Evolutionary conservation across 1,284 basidiomycete species (phyloP).

Genomic region (Ceratobasidium sp.): DNA sequence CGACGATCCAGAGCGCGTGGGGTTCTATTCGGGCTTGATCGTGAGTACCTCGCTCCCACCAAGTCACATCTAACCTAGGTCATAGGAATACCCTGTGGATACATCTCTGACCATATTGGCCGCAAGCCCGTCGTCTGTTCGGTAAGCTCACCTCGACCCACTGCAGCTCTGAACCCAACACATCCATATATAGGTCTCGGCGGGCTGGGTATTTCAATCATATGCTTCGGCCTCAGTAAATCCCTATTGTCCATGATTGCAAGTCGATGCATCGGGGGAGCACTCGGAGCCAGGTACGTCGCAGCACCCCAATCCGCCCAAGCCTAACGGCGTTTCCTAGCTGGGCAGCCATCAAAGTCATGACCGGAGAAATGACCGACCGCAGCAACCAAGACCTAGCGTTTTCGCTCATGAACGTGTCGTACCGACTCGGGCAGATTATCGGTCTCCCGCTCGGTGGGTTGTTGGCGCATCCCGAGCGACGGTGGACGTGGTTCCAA

Average conservation of each 20-base stretch:
- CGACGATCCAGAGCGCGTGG: constrained; percentile 34
- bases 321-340: background rate
- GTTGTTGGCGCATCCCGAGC: constrained; percentile 27
- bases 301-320: background rate
- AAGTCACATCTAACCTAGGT: background rate
- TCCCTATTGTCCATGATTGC: constrained; percentile 34
- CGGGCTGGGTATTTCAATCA: constrained; percentile 35
- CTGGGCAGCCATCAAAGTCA: constrained; percentile 28
- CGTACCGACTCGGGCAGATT: constrained; percentile 22
- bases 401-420: constrained; percentile 24
- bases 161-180: background rate
- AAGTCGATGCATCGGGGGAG: constrained; percentile 37
- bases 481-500: constrained; percentile 30
- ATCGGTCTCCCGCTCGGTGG: constrained; percentile 32
- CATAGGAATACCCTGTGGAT: constrained; percentile 33
- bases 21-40: constrained; percentile 40
- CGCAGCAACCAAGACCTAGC: constrained; percentile 17
- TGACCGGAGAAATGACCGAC: constrained; percentile 29
- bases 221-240: constrained; percentile 40
- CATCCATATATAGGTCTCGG: constrained; percentile 6
- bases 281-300: constrained; percentile 22
- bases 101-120: constrained; percentile 37
- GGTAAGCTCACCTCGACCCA: constrained; percentile 2
- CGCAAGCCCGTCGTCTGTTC: constrained; percentile 40
- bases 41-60: constrained; percentile 21